A percentile compares a stretch with the other conserved stretches of the same genome.
Conservation (phyloP, 352 stramenopile genomes). For the Pythium sp. region DNA sequence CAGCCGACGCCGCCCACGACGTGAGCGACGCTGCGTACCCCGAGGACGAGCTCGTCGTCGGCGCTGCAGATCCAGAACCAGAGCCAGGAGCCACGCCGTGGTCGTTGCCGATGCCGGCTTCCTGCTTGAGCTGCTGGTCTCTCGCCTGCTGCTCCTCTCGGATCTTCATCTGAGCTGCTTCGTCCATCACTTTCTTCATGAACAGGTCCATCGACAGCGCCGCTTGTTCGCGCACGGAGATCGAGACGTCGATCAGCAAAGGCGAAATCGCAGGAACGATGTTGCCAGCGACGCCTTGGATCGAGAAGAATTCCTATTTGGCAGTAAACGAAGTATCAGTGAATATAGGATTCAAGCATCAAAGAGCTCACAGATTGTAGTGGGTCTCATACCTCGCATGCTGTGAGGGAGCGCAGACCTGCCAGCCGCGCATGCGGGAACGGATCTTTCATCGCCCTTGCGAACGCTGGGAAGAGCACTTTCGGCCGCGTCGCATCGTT, state of each 20-base stretch:
- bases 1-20: slow-evolving; percentile 71
- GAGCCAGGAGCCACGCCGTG: slow-evolving; percentile 4
- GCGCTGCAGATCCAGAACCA: slow-evolving; percentile 20
- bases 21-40: slow-evolving; percentile 68
- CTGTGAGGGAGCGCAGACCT: slow-evolving; percentile 74
- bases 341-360: not conserved
- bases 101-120: slow-evolving; percentile 23
- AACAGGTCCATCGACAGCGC: slow-evolving; percentile 72
- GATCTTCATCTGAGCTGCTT: slow-evolving; percentile 77
- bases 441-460: slow-evolving; percentile 75
- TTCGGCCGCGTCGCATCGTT: slow-evolving; percentile 86
- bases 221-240: slow-evolving; percentile 77
- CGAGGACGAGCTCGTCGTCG: slow-evolving; percentile 21
- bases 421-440: slow-evolving; percentile 89
- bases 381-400: slow-evolving; percentile 39
- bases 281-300: slow-evolving; percentile 62
- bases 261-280: slow-evolving; percentile 77
- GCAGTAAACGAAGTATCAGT: not conserved
- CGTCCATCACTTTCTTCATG: slow-evolving; percentile 79
- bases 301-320: slow-evolving; percentile 63
- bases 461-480: slow-evolving; percentile 88
- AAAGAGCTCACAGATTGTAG: not conserved
- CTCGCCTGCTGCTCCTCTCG: slow-evolving; percentile 61
- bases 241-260: slow-evolving; percentile 75
- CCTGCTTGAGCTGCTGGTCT: slow-evolving; percentile 58